A percentile compares a stretch with the other conserved stretches of the same genome.
phyloP scores from a whole-genome alignment of 202 grass and related monocot species.

The Panicum virgatum region DNA sequence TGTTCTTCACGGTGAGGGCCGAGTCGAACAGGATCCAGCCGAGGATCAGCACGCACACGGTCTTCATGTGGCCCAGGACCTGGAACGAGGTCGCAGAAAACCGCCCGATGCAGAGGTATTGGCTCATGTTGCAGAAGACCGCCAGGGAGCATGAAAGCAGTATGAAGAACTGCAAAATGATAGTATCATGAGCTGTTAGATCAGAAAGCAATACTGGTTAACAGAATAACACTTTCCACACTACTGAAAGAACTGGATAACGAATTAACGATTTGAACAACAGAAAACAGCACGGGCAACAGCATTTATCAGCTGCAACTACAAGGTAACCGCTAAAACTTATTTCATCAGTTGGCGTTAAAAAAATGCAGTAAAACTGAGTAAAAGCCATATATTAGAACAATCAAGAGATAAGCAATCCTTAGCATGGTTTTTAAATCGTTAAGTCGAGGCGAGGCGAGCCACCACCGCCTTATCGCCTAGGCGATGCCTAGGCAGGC shows the following conservation, averaged over 20 bases:
- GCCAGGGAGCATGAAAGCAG: slow-evolving; percentile 80
- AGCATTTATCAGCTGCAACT: neutral
- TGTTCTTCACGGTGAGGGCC: slow-evolving; percentile 82
- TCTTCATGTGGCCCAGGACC: slow-evolving; percentile 95
- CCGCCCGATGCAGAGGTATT: slow-evolving; percentile 89
- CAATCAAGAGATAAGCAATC: neutral
- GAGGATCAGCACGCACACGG: slow-evolving; percentile 74
- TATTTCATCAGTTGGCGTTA: neutral
- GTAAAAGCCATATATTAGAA: neutral
- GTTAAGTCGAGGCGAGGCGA: too few species aligned
- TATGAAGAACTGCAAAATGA: slow-evolving; percentile 81
- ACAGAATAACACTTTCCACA: neutral
- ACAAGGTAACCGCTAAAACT: slow-evolving; percentile 9
- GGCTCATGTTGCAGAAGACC: slow-evolving; percentile 98
- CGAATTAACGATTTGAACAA: slow-evolving; percentile 15
- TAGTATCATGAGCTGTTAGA: slow-evolving; percentile 14
- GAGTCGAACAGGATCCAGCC: slow-evolving; percentile 92
- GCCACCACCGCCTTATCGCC: too few species aligned
- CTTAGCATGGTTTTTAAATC: too few species aligned
- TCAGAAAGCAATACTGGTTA: neutral
- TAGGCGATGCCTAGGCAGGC: too few species aligned
- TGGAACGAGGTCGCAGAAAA: slow-evolving; percentile 93
- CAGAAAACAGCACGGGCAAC: neutral
- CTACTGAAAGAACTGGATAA: neutral
- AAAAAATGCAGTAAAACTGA: neutral